phyloP scores from a whole-genome alignment of 352 stramenopile genomes.

The Plasmopara viticola region DNA sequence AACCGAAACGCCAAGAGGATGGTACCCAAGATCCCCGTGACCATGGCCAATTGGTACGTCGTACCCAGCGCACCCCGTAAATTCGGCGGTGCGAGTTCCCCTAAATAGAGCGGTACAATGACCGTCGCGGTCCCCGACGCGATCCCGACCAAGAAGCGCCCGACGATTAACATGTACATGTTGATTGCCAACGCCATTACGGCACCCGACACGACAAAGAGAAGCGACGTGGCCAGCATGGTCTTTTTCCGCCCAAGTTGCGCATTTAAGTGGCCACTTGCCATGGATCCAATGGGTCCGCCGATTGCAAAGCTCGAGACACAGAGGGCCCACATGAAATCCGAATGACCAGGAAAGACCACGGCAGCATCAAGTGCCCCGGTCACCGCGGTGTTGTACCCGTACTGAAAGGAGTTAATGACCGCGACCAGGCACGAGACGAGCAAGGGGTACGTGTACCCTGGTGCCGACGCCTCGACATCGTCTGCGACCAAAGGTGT shows the following conservation, averaged over 20 bases:
- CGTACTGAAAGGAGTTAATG: slow-evolving; percentile 60
- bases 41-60: slow-evolving; percentile 63
- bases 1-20: slow-evolving; percentile 54
- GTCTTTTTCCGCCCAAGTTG: slow-evolving; percentile 50
- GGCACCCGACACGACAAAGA: slow-evolving; percentile 45
- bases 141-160: slow-evolving; percentile 63
- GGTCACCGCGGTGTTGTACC: slow-evolving; percentile 69
- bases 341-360: slow-evolving; percentile 55
- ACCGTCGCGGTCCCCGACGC: slow-evolving; percentile 58
- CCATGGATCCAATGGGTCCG: slow-evolving; percentile 50
- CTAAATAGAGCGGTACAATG: slow-evolving; percentile 63
- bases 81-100: slow-evolving; percentile 60
- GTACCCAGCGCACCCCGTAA: slow-evolving; percentile 56
- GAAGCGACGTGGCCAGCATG: slow-evolving; percentile 41
- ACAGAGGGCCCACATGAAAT: slow-evolving; percentile 52
- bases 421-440: slow-evolving; percentile 54
- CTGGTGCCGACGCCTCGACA: slow-evolving; percentile 35
- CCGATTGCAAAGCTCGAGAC: slow-evolving; percentile 61
- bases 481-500: slow-evolving; percentile 39
- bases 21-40: slow-evolving; percentile 44
- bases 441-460: slow-evolving; percentile 56
- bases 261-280: slow-evolving; percentile 39
- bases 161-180: slow-evolving; percentile 65
- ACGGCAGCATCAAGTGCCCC: slow-evolving; percentile 40
- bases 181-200: slow-evolving; percentile 52